These are phyloP conservation scores for Lachnellula willkommii DNA, from an alignment of 2,329 filamentous ascomycete genomes.

Conservation along the genomic window DNA sequence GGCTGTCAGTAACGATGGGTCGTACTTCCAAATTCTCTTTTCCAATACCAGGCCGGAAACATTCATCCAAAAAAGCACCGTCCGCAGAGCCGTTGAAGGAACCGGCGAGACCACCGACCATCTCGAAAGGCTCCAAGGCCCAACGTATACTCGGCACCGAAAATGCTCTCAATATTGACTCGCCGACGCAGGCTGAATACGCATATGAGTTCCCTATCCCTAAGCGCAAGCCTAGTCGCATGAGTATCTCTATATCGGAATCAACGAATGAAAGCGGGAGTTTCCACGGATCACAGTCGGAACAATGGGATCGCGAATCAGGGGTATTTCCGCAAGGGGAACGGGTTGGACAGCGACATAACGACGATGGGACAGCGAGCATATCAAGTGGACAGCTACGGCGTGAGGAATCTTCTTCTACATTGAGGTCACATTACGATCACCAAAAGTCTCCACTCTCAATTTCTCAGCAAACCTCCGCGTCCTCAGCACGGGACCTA, in stretches of 20 bases:
- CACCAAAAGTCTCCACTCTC: conserved; percentile 36
- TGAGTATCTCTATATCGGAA: conserved; percentile 37
- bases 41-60: conserved; percentile 31
- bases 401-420: conserved; percentile 38
- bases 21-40: conserved; percentile 34
- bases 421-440: conserved; percentile 43
- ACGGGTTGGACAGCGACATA: conserved; percentile 34
- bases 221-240: conserved; percentile 33
- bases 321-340: conserved; percentile 21
- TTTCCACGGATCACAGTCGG: conserved; percentile 17
- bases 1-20: conserved; percentile 25
- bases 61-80: conserved; percentile 12
- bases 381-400: conserved; percentile 32
- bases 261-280: conserved; percentile 24
- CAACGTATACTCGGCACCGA: conserved; percentile 29
- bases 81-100: background rate
- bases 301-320: conserved; percentile 25
- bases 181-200: conserved; percentile 23
- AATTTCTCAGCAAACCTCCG: conserved; percentile 40
- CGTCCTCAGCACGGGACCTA: conserved; percentile 36
- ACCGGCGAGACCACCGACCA: background rate
- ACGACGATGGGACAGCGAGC: conserved; percentile 32
- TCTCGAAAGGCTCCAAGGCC: conserved; percentile 26
- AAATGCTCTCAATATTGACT: conserved; percentile 43
- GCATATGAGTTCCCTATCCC: conserved; percentile 24